Evolutionary conservation across 306 rosid genomes (phyloP), one percentile per base, ranked within the genome.

Genomic region (Castanea sativa): DNA sequence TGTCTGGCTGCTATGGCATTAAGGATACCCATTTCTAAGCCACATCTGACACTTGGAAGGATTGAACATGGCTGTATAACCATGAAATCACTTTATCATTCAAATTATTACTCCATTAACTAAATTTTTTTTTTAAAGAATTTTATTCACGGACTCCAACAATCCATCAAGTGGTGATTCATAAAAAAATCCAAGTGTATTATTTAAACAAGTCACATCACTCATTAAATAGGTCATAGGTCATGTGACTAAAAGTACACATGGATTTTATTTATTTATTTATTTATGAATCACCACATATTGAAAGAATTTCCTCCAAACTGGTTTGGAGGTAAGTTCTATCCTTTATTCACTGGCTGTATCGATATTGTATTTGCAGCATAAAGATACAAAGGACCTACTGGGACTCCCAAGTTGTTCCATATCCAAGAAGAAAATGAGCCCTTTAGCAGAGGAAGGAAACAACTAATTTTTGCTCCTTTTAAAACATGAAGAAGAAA

Each of bases 21-120:
- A 71, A 95, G 95, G 85, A 95, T 85, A 71, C 97, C 98, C 99
- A 95, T 90, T 90, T 95, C 99, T 90, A 95, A 84, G 83, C 99
- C 99, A 89, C 99, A 95, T 90, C 98, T 90, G 76, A 95, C 96
- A 82, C 98, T 95, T 56, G 99, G 97, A 85, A 90, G 88, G 87
- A 94, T 85, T 67, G 94, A 92, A 80, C 81, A 78, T 76, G 95
- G 95, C 97, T 94, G 93, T 80, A 80, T 25, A 75, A 81, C 69
- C 83, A 71, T 53, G 63, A 73, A 84, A 85, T 55, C 45, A 83
- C 71, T 58, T 57, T 43, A 55, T 38, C 49, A 57, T 23, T 43
- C 45, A 5, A 80, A 76, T 18, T 32, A 6, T 35, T 35, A 33
- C 16, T 67, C 43, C 72, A 67, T 67, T 2, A 35, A 18, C 4